These are phyloP conservation scores for Fremontodendron californicum DNA, from an alignment of 345 rosid genomes.

Conservation along the genomic window DNA sequence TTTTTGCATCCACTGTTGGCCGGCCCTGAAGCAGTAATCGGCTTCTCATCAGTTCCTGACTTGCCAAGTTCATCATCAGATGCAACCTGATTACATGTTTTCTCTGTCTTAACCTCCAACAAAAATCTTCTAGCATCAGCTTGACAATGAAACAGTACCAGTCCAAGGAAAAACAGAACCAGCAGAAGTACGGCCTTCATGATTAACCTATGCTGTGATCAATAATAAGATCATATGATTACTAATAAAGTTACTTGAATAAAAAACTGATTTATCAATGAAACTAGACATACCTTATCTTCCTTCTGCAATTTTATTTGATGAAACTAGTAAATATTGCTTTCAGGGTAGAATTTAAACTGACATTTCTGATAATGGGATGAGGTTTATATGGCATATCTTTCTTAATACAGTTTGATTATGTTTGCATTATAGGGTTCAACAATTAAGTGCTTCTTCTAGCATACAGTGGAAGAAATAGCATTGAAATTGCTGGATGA, in stretches of 20 bases:
- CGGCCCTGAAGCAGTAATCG: not conserved
- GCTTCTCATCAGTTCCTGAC: not conserved
- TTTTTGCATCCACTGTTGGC: not conserved
- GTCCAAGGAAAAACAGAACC: slow-evolving; percentile 13
- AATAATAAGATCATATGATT: not conserved
- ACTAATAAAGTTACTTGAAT: not conserved
- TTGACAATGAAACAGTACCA: slow-evolving; percentile 19
- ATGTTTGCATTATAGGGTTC: slow-evolving; percentile 26
- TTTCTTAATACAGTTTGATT: no score
- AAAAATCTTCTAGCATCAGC: slow-evolving; percentile 24
- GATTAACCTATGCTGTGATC: not conserved
- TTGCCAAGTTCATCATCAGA: slow-evolving; percentile 6
- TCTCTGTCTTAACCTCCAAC: not conserved
- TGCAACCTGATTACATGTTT: not conserved
- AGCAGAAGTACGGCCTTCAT: slow-evolving; percentile 22
- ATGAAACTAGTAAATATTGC: slow-evolving; percentile 4
- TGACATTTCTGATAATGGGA: not conserved
- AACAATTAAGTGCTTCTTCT: not conserved
- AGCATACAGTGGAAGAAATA: slow-evolving; percentile 4
- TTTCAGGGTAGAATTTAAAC: not conserved
- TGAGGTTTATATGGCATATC: no score
- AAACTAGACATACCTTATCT: slow-evolving; percentile 3
- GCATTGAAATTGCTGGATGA: slow-evolving; percentile 13
- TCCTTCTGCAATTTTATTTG: slow-evolving; percentile 11
- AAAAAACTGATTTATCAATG: not conserved